Base-by-base conservation (phyloP, 1,284 basidiomycete species). In the Papiliotrema fonsecae region DNA sequence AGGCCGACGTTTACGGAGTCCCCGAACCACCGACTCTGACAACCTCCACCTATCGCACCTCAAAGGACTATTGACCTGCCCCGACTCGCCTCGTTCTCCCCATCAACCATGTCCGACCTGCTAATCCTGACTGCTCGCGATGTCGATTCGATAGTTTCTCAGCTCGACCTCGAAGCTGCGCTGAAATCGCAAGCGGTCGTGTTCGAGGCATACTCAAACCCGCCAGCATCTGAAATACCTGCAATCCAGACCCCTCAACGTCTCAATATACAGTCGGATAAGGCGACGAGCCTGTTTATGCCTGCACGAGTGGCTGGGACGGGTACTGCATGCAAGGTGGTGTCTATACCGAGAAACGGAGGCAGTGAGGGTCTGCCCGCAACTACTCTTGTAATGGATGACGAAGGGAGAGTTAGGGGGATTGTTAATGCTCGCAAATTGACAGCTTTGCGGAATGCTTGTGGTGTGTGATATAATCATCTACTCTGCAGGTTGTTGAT, bases 381-480 rank as follows among this genome's bases (percentile, higher is more conserved):
- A 0, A 83, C 83, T 2, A 92, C 86, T 0, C 67, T 90, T 24
- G 78, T 92, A 1, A 64, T 93, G 26, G 83, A 91, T 60, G 84
- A 88, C 54, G 60, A 61, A 5, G 89, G 88, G 2, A 72, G 73
- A 2, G 78, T 83, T 10, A 82, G 78, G 55, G 87, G 85, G 0
- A 71, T 92, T 14, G 73, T 92, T 24, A 91, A 92, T 61, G 83
- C 89, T 2, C 75, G 83, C 35, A 77, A 76, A 32, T 70, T 93
- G 52, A 92, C 89, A 0, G 85, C 87, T 2, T 67, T 89, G 38
- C 70, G 89, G 40, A 93, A 86, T 49, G 88, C 87, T 41, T 86
- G 85, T 55, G 86, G 87, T 84, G 59, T 50, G 79, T 71, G 24
- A n/a, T 22, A 32, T 41, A 25, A 16, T 14, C 7, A 4, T 35